Percentiles rank a stretch among this genome's conserved stretches.
phyloP scores from a whole-genome alignment of 1,139 yeast genomes.

The Candida albicans region DNA sequence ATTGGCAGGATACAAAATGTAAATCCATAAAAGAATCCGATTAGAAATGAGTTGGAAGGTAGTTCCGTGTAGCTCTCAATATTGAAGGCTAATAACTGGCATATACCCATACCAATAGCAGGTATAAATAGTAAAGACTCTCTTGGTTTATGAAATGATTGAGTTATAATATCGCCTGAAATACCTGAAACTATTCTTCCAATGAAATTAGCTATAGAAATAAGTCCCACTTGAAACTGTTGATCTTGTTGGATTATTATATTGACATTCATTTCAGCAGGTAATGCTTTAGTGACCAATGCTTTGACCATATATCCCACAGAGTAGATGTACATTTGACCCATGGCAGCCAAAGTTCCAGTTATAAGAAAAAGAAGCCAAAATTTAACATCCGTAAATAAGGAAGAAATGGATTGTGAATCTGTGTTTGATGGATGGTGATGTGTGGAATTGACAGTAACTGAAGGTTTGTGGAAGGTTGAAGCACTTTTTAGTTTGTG shows the following conservation, averaged over 20 bases:
- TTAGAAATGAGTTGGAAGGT: conserved; percentile 40
- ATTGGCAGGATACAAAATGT: conserved; percentile 58
- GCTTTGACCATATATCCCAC: conserved; percentile 63
- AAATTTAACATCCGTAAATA: conserved; percentile 38
- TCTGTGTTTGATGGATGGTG: background rate
- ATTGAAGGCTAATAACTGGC: conserved; percentile 43
- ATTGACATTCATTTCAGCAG: conserved; percentile 16
- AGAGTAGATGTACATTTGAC: conserved; percentile 64
- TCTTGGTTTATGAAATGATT: conserved; percentile 42
- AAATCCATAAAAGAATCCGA: conserved; percentile 60
- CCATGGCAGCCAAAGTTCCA: conserved; percentile 55
- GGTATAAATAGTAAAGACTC: conserved; percentile 51
- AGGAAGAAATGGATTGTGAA: conserved; percentile 4
- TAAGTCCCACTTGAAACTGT: conserved; percentile 55
- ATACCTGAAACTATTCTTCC: conserved; percentile 56
- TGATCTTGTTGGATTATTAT: conserved; percentile 47
- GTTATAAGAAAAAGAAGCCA: conserved; percentile 51
- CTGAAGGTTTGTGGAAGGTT: background rate
- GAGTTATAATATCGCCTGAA: conserved; percentile 51
- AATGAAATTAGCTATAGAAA: conserved; percentile 54
- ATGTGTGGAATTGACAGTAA: background rate
- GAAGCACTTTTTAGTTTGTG: conserved; percentile 19
- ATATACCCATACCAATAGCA: conserved; percentile 35
- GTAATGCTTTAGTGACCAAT: conserved; percentile 28
- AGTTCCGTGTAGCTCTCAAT: conserved; percentile 30